A percentile compares a stretch with the other conserved stretches of the same genome.
These are phyloP conservation scores for Lipomyces yamanashiensis DNA, from an alignment of 805 yeast genomes.

Conservation along the genomic window DNA sequence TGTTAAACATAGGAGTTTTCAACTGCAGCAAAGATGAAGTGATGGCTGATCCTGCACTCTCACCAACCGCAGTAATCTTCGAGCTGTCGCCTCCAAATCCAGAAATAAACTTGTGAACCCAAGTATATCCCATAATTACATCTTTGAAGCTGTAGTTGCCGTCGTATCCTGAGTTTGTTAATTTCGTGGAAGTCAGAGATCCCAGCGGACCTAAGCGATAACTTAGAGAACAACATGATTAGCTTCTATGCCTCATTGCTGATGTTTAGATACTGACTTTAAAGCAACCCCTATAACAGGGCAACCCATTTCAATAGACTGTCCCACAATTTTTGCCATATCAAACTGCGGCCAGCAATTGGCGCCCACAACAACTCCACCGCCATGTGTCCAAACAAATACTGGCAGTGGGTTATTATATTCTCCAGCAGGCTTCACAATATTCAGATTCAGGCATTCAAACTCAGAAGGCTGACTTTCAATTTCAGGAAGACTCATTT, in stretches of 20 bases:
- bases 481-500: constrained; percentile 3
- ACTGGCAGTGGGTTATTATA: constrained; percentile 15
- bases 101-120: constrained; percentile 49
- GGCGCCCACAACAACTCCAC: constrained; percentile 46
- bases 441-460: constrained; percentile 16
- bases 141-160: constrained; percentile 54
- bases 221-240: neutral
- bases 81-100: constrained; percentile 52
- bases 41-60: constrained; percentile 47
- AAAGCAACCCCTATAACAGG: constrained; percentile 49
- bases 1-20: constrained; percentile 5
- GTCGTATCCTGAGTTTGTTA: constrained; percentile 18
- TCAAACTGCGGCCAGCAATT: constrained; percentile 31
- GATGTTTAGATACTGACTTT: constrained; percentile 38
- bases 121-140: constrained; percentile 43
- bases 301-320: constrained; percentile 27
- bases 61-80: constrained; percentile 50
- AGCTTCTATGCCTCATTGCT: neutral
- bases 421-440: neutral
- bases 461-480: constrained; percentile 6
- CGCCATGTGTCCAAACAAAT: constrained; percentile 50
- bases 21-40: constrained; percentile 4
- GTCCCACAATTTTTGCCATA: constrained; percentile 23
- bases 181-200: constrained; percentile 49
- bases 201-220: constrained; percentile 51